These are phyloP conservation scores for Pyrenopolyporus hunteri DNA, from an alignment of 495 filamentous ascomycete genomes.

Conservation along the genomic window DNA sequence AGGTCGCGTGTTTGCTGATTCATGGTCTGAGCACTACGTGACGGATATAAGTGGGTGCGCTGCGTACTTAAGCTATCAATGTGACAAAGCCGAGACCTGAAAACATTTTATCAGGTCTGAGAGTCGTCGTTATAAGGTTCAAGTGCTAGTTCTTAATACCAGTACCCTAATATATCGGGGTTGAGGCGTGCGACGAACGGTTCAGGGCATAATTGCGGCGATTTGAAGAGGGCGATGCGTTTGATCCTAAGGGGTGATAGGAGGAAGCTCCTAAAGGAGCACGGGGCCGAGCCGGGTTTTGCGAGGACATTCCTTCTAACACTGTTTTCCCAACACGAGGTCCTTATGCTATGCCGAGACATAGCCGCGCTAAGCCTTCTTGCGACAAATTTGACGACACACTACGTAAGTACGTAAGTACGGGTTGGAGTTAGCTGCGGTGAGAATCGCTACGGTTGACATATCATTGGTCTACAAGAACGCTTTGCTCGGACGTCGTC, in stretches of 20 bases:
- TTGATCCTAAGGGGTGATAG: neutral
- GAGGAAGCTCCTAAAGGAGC: neutral
- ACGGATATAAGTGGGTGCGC: too few relatives aligned
- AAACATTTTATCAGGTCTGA: neutral
- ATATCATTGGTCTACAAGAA: slow-evolving; percentile 22
- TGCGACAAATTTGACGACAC: slow-evolving; percentile 54
- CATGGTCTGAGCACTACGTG: neutral
- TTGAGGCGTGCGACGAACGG: neutral
- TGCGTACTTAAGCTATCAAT: too few relatives aligned
- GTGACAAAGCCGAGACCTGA: neutral
- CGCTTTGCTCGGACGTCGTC: neutral
- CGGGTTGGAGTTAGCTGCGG: neutral
- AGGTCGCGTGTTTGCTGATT: neutral
- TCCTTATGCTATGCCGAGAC: slow-evolving; percentile 13
- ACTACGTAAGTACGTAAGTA: slow-evolving; percentile 13
- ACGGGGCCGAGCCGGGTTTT: neutral
- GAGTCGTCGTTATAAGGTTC: neutral
- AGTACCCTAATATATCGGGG: neutral
- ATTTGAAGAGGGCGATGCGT: neutral
- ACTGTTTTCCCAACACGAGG: slow-evolving; percentile 4
- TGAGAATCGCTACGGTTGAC: slow-evolving; percentile 25
- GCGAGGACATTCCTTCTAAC: neutral
- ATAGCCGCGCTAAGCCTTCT: slow-evolving; percentile 52
- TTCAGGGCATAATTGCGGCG: neutral
- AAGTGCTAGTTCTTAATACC: neutral